Base-by-base conservation (phyloP, 805 yeast species). In the Starmerella bombicola region DNA sequence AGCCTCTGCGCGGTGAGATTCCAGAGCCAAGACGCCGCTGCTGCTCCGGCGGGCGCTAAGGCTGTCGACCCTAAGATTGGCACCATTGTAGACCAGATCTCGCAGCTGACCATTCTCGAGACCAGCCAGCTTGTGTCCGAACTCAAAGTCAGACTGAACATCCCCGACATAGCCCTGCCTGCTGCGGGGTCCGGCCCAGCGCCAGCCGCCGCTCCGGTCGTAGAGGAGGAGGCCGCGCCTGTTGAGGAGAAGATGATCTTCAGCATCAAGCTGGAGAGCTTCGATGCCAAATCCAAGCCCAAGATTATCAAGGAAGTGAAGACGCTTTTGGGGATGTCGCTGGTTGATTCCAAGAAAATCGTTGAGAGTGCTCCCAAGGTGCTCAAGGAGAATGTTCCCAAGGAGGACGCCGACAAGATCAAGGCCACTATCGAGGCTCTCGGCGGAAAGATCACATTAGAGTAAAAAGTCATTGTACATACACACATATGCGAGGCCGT, bases 361-460 rank as follows among this genome's bases (percentile, higher is more conserved):
- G 99, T 91, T 43, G 99, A 91, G 70, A 67, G 84, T 56, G 97
- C 99, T 47, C 99, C 99, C 55, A 91, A 91, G 72, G 70, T 81
- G 34, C 70, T 91, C 63, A 91, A 91, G 69, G 99, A 91, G 56
- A 84, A 85, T 55, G 85, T 91, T 47, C 79, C 93, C 48, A 91
- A 91, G 72, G 99, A 83, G 60, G 99, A 91, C 56, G 97, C 97
- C 52, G 96, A 88, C 57, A 85, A 86, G 73, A 80, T 91, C 61
- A 88, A 91, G 71, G 70, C 81, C 46, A 76, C 93, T 48, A 72
- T 91, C 59, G 98, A 91, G 69, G 91, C 76, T 40, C 73, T 88
- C 55, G 98, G 98, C 63, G 98, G 94, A 51, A 91, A 91, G 73
- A 73, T 91, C 57, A 54, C 74, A 43, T 69, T 91, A 61, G 99